Base-by-base conservation (phyloP, 306 rosid species). In the Citrullus amarus region DNA sequence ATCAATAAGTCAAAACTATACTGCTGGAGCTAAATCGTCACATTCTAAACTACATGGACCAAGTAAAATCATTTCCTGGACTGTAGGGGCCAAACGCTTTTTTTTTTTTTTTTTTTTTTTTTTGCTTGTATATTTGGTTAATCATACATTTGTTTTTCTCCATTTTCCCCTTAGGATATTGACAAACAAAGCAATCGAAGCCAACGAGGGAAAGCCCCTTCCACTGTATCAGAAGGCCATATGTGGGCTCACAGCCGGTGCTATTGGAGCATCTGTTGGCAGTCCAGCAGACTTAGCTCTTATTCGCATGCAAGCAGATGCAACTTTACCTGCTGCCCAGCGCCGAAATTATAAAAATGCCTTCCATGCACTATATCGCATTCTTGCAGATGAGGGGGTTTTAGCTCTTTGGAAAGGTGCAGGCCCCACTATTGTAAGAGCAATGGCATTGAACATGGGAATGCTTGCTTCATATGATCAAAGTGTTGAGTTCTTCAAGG, bases 401-500 rank as follows among this genome's bases (percentile, higher is more conserved):
- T 79, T 90, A 78, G 86, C 95, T 1, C 95, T 90, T 28, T 90
- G 95, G 95, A 90, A 90, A 79, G 95, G 95, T 78, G 95, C 95
- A 22, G 91, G 92, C 15, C 95, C 95, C 57, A 90, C 95, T 80
- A 92, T 90, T 0, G 95, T 90, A 30, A 90, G 92, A 84, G 95
- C 95, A 69, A 90, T 90, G 95, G 91, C 87, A 73, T 83, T 90
- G 87, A 90, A 90, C 85, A 90, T 90, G 95, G 92, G 95, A 22
- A 94, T 94, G 98, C 98, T 94, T 79, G 97, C 98, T 55, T 94
- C 98, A 18, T 94, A 94, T 82, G 98, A 94, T 80, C 98, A 94
- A 83, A 78, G 95, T 87, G 95, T 90, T 75, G 98, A 94, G 82
- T 89, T 94, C 79, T 94, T 84, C 95, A 92, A 83, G 91, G 98